These are phyloP conservation scores for Pseudogymnoascus pannorum DNA, from an alignment of 2,329 filamentous ascomycete genomes.

Conservation along the genomic window DNA sequence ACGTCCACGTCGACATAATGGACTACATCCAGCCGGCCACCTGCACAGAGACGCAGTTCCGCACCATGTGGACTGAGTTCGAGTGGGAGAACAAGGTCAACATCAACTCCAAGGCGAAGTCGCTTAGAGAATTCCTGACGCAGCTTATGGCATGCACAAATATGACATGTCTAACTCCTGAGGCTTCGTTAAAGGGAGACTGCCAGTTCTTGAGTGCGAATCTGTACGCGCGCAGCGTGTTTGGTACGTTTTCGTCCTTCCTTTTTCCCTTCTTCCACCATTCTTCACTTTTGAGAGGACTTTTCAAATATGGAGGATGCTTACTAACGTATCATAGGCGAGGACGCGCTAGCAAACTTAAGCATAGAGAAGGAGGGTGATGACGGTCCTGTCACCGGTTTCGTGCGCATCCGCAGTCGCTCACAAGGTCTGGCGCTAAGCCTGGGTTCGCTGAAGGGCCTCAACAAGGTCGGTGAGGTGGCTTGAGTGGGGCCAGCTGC, in stretches of 20 bases:
- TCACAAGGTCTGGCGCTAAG: slow-evolving; percentile 92
- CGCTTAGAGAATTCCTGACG: slow-evolving; percentile 81
- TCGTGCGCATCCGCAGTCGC: slow-evolving; percentile 94
- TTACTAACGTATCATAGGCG: slow-evolving; percentile 51
- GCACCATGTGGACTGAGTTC: slow-evolving; percentile 99
- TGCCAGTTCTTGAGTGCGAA: slow-evolving; percentile 98
- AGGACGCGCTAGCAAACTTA: slow-evolving; percentile 95
- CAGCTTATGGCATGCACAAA: slow-evolving; percentile 97
- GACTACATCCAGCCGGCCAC: slow-evolving; percentile 97
- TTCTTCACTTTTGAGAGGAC: neutral
- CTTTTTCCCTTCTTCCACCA: neutral
- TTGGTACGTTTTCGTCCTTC: slow-evolving; percentile 61
- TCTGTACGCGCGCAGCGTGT: slow-evolving; percentile 91
- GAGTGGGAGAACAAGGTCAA: slow-evolving; percentile 99
- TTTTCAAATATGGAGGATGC: neutral
- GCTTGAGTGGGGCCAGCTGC: slow-evolving; percentile 18
- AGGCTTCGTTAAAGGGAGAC: slow-evolving; percentile 92
- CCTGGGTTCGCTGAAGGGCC: slow-evolving; percentile 85
- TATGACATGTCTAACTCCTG: slow-evolving; percentile 95
- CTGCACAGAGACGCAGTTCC: slow-evolving; percentile 96
- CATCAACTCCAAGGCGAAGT: slow-evolving; percentile 96
- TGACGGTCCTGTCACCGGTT: slow-evolving; percentile 89
- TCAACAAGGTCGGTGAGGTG: slow-evolving; percentile 64
- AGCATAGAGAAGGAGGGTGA: slow-evolving; percentile 98
- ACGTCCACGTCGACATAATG: slow-evolving; percentile 98